phyloP scores from a whole-genome alignment of 192 early-diverging fungal genomes.

The Coemansia sp. region DNA sequence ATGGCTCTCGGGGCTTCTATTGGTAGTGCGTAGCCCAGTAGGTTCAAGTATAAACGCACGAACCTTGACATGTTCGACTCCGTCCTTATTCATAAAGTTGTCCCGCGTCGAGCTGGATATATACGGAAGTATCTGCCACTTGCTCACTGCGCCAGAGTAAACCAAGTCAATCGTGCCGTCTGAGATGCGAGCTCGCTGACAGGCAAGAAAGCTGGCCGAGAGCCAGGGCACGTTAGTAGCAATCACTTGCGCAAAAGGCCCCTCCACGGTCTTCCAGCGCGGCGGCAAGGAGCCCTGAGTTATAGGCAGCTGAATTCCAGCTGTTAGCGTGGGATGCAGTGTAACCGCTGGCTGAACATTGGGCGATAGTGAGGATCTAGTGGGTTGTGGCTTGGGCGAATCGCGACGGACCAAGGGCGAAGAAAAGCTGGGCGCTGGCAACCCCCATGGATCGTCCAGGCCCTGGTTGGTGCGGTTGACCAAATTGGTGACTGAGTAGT shows the following conservation, averaged over 20 bases:
- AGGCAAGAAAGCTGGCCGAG: conserved; percentile 53
- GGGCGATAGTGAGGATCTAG: conserved; percentile 6
- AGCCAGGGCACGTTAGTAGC: conserved; percentile 66
- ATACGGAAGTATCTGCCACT: conserved; percentile 42
- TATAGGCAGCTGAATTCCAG: conserved; percentile 41
- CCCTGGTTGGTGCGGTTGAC: conserved; percentile 37
- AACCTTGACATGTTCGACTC: conserved; percentile 46
- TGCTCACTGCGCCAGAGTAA: conserved; percentile 48
- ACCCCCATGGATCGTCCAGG: conserved; percentile 40
- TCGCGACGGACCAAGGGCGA: conserved; percentile 41
- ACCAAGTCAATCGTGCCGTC: conserved; percentile 57
- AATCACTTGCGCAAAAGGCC: conserved; percentile 54
- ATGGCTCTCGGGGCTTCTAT: conserved; percentile 17
- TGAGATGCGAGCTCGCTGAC: conserved; percentile 51
- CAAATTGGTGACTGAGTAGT: conserved; percentile 22
- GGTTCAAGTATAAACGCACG: conserved; percentile 62
- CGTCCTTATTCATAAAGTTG: conserved; percentile 51
- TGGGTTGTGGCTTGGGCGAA: conserved; percentile 30
- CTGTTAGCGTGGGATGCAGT: conserved; percentile 46
- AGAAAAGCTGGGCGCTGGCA: conserved; percentile 44
- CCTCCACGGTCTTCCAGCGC: conserved; percentile 56
- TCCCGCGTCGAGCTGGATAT: conserved; percentile 48
- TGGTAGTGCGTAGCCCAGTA: conserved; percentile 48
- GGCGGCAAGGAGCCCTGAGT: conserved; percentile 34
- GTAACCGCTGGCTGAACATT: conserved; percentile 42